Evolutionary conservation across 2,329 filamentous ascomycete species (phyloP).

Genomic region (Rhytidhysteron rufulum): DNA sequence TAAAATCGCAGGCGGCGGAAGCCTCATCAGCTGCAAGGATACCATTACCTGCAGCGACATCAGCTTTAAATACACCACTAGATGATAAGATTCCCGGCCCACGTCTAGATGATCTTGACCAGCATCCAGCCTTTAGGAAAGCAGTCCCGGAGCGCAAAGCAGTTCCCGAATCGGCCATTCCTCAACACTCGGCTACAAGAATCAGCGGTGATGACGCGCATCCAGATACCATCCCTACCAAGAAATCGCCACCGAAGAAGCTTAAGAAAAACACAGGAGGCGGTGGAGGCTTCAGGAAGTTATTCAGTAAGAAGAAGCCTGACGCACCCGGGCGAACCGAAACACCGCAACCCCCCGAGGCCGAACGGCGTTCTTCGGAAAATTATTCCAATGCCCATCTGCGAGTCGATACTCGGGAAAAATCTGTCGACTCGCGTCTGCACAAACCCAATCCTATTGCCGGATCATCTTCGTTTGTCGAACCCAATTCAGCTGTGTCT

Average conservation of each 20-base stretch:
- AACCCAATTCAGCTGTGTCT: conserved; percentile 23
- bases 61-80: conserved; percentile 8
- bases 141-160: conserved; percentile 27
- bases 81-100: conserved; percentile 24
- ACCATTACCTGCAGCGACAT: conserved; percentile 22
- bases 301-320: conserved; percentile 38
- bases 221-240: conserved; percentile 13
- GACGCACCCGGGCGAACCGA: conserved; percentile 15
- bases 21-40: conserved; percentile 32
- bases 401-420: conserved; percentile 19
- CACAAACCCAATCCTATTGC: conserved; percentile 18
- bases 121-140: conserved; percentile 42
- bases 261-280: conserved; percentile 33
- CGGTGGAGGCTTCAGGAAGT: conserved; percentile 36
- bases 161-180: conserved; percentile 12
- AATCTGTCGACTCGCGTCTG: conserved; percentile 19
- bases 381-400: conserved; percentile 16
- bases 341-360: conserved; percentile 3
- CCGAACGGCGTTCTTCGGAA: conserved; percentile 1
- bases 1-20: conserved; percentile 14
- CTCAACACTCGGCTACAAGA: conserved; percentile 21
- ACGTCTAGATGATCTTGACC: conserved; percentile 18
- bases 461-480: conserved; percentile 18
- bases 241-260: conserved; percentile 32
- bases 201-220: conserved; percentile 4